Base-by-base conservation (phyloP, 1,284 basidiomycete genomes). In the Peniophora sp. region DNA sequence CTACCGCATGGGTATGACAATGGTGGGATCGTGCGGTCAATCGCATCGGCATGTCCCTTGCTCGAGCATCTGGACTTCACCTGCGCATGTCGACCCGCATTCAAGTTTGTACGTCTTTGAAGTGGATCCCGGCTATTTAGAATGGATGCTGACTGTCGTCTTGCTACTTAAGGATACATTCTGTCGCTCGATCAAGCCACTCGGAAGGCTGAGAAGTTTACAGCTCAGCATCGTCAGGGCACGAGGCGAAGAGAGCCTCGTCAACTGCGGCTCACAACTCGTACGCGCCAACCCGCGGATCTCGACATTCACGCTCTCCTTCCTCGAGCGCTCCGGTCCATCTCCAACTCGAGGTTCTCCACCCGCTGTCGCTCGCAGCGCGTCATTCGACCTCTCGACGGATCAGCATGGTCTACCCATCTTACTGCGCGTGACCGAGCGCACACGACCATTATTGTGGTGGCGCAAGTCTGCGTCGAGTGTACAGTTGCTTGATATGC, bases 1-100 rank as follows among this genome's bases (percentile, higher is more conserved):
- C 72, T 87, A 46, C 81, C 86, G 57, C 83, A 82, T 3, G 79
- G 81, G 56, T 86, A 86, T 58, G 85, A 88, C 58, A 81, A 82
- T 58, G 80, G 78, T 32, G 79, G 79, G 55, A 67, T 86, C 49
- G 69, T 88, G 44, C 77, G 81, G 46, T 78, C 81, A 3, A 73
- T 88, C 52, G 77, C 79, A 44, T 65, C 76, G 14, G 74, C 80
- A 1, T 86, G 83, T 57, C 84, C 85, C 12, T 71, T 74, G 50
- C 69, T 88, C 38, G 70, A 69, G 27, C 74, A 80, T 57, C 70
- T 88, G 6, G 77, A 83, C 54, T 65, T 88, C 44, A 78, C 77
- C 20, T 85, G 82, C 61, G 72, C 74, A n/a, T 77, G 77, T 57
- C 81, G 78, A 56, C 80, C 85, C 8, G 84, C 83, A 1, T 82